Evolutionary conservation across 768 basidiomycete genomes (phyloP).

Genomic region (Russula vinacea): DNA sequence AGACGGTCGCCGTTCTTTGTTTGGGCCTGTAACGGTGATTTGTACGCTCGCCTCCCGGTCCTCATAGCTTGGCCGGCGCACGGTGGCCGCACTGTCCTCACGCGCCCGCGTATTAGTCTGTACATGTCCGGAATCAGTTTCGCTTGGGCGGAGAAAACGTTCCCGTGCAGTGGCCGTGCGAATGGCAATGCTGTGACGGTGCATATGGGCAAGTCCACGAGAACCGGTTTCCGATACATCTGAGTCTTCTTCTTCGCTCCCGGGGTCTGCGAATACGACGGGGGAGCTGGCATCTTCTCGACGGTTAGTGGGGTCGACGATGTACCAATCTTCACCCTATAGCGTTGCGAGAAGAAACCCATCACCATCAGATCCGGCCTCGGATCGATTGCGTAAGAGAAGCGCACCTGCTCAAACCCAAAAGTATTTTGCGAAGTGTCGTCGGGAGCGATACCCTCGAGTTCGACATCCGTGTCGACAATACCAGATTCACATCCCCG

Average conservation of each 20-base stretch:
- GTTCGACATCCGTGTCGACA: constrained; percentile 29
- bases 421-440: constrained; percentile 15
- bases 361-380: constrained; percentile 16
- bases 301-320: constrained; percentile 22
- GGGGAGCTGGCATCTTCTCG: constrained; percentile 24
- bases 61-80: constrained; percentile 14
- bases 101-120: constrained; percentile 13
- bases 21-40: not conserved
- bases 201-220: constrained; percentile 19
- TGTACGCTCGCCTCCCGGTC: not conserved
- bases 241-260: constrained; percentile 21
- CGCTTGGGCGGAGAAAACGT: constrained; percentile 2
- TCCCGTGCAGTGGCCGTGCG: constrained; percentile 17
- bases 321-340: constrained; percentile 21
- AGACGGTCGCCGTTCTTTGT: constrained; percentile 16
- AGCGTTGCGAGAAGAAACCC: not conserved
- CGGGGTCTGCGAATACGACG: constrained; percentile 19
- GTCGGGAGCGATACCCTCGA: constrained; percentile 19
- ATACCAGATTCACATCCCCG: constrained; percentile 21
- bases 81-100: constrained; percentile 18
- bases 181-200: constrained; percentile 24
- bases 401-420: constrained; percentile 18
- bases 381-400: not conserved
- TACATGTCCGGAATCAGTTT: not conserved
- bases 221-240: constrained; percentile 22